Evolutionary conservation across 1,284 basidiomycete genomes (phyloP).

Genomic region (Pholiota adiposa): DNA sequence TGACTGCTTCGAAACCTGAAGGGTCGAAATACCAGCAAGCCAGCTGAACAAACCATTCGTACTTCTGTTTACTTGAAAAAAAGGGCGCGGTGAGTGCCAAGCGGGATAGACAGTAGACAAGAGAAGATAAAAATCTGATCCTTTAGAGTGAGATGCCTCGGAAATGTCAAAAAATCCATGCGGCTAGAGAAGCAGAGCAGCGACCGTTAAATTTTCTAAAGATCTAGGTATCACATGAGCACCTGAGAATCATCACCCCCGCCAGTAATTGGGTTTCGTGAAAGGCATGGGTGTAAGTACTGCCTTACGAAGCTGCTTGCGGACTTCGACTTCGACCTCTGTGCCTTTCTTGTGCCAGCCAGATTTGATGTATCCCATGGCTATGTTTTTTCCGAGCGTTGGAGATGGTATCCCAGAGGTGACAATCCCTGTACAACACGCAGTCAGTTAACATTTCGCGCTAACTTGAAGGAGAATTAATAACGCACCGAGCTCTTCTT

Average conservation of each 20-base stretch:
- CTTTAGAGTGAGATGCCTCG: neutral
- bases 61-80: neutral
- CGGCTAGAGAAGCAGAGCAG: neutral
- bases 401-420: constrained; percentile 98
- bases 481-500: constrained; percentile 61
- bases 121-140: neutral
- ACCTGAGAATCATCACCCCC: constrained; percentile 41
- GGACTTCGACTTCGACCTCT: constrained; percentile 77
- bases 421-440: constrained; percentile 56
- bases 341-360: constrained; percentile 94
- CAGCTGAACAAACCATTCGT: neutral
- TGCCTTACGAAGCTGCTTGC: constrained; percentile 74
- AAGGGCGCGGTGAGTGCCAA: neutral
- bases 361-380: constrained; percentile 84
- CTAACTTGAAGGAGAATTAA: constrained; percentile 29
- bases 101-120: neutral
- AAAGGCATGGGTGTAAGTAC: constrained; percentile 84
- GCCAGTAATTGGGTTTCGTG: constrained; percentile 71
- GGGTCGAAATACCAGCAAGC: neutral
- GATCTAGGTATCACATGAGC: neutral
- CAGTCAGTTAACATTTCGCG: constrained; percentile 14
- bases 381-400: constrained; percentile 88
- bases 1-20: neutral
- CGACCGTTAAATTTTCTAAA: constrained; percentile 1
- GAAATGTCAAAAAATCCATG: neutral